Base-by-base conservation (phyloP, 176 grass and related monocot genomes). In the Phyllostachys edulis region DNA sequence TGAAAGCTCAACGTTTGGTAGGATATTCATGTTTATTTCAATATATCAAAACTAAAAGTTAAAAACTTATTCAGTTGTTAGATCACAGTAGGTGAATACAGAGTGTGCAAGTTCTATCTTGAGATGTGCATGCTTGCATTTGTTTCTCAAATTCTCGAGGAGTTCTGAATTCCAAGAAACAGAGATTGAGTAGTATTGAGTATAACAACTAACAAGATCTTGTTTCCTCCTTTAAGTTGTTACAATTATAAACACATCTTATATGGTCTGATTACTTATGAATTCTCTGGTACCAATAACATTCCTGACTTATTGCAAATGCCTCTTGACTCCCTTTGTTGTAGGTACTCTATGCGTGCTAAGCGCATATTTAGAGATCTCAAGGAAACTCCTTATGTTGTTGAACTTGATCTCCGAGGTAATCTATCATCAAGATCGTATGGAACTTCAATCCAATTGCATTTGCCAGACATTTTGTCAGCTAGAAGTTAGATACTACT, bases 331-430 rank as follows among this genome's bases (percentile, higher is more conserved):
- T 75, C 10, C 14, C 41, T 73, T 76, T 87, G 38, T 59, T 85
- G 17, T 85, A 98, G 95, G 76, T 91, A 98, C 45, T 94, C 89
- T 4, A 60, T 90, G 72, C 90, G 87, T 55, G 89, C 89, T 62
- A 98, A 98, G 71, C 81, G 68, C 47, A 68, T 98, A 73, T 98
- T 98, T 84, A 82, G 75, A 81, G 59, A 98, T 79, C 92, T 98
- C 32, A 80, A 90, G 45, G 95, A 98, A 75, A 86, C 82, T 68
- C 91, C 91, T 40, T 98, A 79, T 80, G 57, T 98, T 71, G 82
- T 98, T 75, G 95, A 98, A 86, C 95, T 98, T 44, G 92, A 98
- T 88, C 82, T 81, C 39, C 87, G 95, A 91, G 92, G 95, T 98
- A 95, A 45, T 45, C 39, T 40, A 76, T 83, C 16, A 84, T 84